A percentile compares a stretch with the other conserved stretches of the same genome.
These are phyloP conservation scores for Acrocalymma vagum DNA, from an alignment of 2,329 filamentous ascomycete genomes.

Conservation along the genomic window DNA sequence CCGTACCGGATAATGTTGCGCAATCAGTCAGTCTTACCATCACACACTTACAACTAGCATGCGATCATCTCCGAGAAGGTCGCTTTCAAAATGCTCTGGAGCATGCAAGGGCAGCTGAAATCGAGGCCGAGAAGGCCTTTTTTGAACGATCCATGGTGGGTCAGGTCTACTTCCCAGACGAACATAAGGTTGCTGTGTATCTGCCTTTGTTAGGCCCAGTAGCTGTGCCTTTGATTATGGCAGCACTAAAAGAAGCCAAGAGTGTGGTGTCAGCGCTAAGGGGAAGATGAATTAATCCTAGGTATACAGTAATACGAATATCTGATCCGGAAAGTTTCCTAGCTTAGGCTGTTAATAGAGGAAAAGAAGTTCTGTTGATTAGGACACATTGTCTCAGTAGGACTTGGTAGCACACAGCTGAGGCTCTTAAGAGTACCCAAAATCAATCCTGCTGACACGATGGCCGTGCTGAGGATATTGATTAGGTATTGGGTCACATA, in stretches of 20 bases:
- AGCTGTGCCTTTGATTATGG: constrained; percentile 87
- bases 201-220: constrained; percentile 89
- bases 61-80: constrained; percentile 71
- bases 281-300: constrained; percentile 27
- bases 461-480: too few species aligned
- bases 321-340: too few species aligned
- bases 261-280: constrained; percentile 44
- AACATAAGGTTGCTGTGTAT: constrained; percentile 98
- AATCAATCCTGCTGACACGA: too few species aligned
- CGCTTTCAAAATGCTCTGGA: constrained; percentile 73
- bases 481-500: too few species aligned
- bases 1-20: constrained; percentile 87
- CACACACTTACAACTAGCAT: constrained; percentile 78
- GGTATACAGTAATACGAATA: too few species aligned
- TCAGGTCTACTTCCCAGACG: constrained; percentile 97
- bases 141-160: constrained; percentile 99
- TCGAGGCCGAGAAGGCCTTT: constrained; percentile 90
- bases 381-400: too few species aligned
- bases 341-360: too few species aligned
- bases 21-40: constrained; percentile 85
- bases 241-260: constrained; percentile 81
- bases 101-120: constrained; percentile 84
- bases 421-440: too few species aligned
- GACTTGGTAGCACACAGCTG: too few species aligned
- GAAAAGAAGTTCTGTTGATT: too few species aligned